phyloP scores from a whole-genome alignment of 2,329 filamentous ascomycete genomes.

The Trichophaea hybrida region DNA sequence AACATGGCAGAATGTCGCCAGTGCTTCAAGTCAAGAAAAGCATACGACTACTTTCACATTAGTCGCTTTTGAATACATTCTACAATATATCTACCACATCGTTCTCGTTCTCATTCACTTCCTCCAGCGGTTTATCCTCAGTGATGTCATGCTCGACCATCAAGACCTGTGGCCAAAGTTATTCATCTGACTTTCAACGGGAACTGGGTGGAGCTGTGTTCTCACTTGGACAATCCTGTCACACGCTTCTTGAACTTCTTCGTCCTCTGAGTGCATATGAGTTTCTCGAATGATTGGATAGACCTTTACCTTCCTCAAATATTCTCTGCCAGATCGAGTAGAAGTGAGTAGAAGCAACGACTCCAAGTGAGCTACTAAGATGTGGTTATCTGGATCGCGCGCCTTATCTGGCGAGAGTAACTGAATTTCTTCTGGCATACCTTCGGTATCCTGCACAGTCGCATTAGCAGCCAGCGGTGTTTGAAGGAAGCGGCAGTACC shows the following conservation, averaged over 20 bases:
- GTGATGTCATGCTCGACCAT: background rate
- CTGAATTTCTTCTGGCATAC: slow-evolving; percentile 82
- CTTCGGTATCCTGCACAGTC: slow-evolving; percentile 46
- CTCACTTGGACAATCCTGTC: slow-evolving; percentile 74
- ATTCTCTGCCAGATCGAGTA: slow-evolving; percentile 58
- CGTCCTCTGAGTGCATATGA: slow-evolving; percentile 62
- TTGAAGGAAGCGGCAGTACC: slow-evolving; percentile 1
- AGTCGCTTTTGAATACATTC: background rate
- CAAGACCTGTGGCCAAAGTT: background rate
- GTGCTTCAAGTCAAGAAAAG: too few relatives aligned
- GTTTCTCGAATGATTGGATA: slow-evolving; percentile 83
- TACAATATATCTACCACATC: slow-evolving; percentile 22
- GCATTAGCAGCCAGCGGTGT: background rate
- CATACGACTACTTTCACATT: too few relatives aligned
- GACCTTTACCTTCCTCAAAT: slow-evolving; percentile 61
- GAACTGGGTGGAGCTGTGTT: slow-evolving; percentile 54
- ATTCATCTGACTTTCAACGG: slow-evolving; percentile 29
- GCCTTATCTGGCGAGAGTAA: slow-evolving; percentile 79
- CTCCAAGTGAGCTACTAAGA: slow-evolving; percentile 78
- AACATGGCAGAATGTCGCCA: too few relatives aligned
- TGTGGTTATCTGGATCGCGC: slow-evolving; percentile 60
- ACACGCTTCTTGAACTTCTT: slow-evolving; percentile 67
- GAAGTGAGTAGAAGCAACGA: slow-evolving; percentile 72
- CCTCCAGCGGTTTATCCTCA: slow-evolving; percentile 2
- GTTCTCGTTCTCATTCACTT: slow-evolving; percentile 17